These are phyloP conservation scores for Pleurotus ostreatus DNA, from an alignment of 768 basidiomycete species.

Conservation along the genomic window DNA sequence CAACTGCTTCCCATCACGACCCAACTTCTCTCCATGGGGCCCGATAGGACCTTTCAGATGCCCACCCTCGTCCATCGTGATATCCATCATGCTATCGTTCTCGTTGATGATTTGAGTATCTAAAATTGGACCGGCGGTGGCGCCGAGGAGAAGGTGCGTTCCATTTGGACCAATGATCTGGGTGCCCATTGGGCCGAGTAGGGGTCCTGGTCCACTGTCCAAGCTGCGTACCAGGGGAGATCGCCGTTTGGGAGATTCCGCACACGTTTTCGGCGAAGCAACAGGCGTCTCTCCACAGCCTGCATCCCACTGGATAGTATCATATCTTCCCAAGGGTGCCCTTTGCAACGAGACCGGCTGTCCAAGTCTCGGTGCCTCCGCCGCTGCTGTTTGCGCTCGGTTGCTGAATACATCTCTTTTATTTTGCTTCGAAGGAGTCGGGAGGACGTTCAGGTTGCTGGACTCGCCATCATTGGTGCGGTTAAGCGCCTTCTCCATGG, in stretches of 20 bases:
- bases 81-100: not conserved
- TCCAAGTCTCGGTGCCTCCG: not conserved
- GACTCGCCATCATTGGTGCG: not conserved
- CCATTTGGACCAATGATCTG: slow-evolving; percentile 2
- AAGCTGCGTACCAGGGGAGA: not conserved
- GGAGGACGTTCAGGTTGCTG: not conserved
- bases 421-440: not conserved
- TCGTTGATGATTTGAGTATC: not conserved
- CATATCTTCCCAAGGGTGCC: slow-evolving; percentile 2
- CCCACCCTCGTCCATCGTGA: slow-evolving; percentile 1
- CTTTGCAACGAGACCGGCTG: not conserved
- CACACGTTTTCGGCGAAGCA: too few relatives aligned
- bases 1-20: not conserved
- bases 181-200: slow-evolving; percentile 1
- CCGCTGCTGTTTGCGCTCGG: not conserved
- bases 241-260: not conserved
- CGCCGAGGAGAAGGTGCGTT: slow-evolving; percentile 3
- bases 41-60: slow-evolving; percentile 1
- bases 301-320: slow-evolving; percentile 6
- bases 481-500: slow-evolving; percentile 1
- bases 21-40: slow-evolving; percentile 2
- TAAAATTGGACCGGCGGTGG: not conserved
- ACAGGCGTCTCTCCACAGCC: not conserved
- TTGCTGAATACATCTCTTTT: not conserved
- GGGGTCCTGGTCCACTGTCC: not conserved